These are phyloP conservation scores for Alternaria dauci DNA, from an alignment of 2,329 filamentous ascomycete genomes.

Conservation along the genomic window DNA sequence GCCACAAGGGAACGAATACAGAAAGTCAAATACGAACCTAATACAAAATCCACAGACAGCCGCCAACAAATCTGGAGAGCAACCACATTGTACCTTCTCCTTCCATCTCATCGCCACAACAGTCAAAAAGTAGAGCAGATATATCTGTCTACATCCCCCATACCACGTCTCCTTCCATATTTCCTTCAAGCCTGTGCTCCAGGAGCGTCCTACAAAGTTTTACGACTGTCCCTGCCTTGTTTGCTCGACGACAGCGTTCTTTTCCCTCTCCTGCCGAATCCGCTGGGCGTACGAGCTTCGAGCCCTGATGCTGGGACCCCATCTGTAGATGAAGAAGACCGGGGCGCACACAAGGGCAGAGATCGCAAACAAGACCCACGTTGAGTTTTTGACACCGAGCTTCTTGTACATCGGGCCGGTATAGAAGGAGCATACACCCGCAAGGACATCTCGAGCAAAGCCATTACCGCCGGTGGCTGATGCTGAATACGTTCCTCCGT, in stretches of 20 bases:
- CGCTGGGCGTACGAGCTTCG: conserved; percentile 39
- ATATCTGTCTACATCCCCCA: no score
- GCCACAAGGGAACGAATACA: not conserved
- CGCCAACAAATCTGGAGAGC: not conserved
- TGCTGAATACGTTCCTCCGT: conserved; percentile 73
- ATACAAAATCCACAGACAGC: not conserved
- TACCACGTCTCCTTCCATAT: not conserved
- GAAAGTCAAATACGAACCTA: not conserved
- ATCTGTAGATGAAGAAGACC: conserved; percentile 65
- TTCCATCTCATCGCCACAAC: not conserved
- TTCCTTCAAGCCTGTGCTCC: not conserved
- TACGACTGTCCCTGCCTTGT: conserved; percentile 6
- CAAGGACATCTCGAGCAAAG: conserved; percentile 76
- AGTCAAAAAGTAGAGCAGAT: no score
- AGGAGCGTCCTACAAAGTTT: not conserved
- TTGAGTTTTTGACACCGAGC: conserved; percentile 35
- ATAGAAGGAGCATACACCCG: conserved; percentile 72
- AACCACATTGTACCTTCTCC: not conserved
- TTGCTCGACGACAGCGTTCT: conserved; percentile 15
- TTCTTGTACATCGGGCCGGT: conserved; percentile 50
- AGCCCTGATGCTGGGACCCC: conserved; percentile 62
- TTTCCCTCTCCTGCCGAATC: conserved; percentile 33
- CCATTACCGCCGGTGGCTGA: conserved; percentile 81
- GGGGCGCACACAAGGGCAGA: conserved; percentile 60
- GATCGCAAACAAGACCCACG: conserved; percentile 59